Evolutionary conservation across 2,329 filamentous ascomycete species (phyloP).

Genomic region (Aspergillus aculeatus): DNA sequence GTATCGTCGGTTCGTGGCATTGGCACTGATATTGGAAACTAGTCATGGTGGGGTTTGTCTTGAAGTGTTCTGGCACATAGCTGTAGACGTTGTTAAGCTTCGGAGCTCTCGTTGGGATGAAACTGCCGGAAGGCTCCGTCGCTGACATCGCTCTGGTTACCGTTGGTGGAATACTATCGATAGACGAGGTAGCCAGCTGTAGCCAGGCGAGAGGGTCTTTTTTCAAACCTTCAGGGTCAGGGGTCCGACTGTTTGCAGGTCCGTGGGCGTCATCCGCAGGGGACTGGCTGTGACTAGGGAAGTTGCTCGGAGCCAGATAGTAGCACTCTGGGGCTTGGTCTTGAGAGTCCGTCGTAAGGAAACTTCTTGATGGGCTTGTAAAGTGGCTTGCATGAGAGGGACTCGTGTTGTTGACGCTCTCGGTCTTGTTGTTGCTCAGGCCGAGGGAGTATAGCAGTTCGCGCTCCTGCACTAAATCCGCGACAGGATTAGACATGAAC

Average conservation of each 20-base stretch:
- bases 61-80: constrained; percentile 6
- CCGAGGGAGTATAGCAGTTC: constrained; percentile 15
- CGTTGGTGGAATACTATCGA: background rate
- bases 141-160: background rate
- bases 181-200: constrained; percentile 6
- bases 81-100: constrained; percentile 6
- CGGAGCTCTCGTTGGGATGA: background rate
- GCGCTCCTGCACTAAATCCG: constrained; percentile 13
- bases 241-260: background rate
- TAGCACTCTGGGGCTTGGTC: background rate
- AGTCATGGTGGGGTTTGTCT: background rate
- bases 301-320: background rate
- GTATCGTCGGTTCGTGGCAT: constrained; percentile 25
- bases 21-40: constrained; percentile 19
- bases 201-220: constrained; percentile 9
- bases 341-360: background rate
- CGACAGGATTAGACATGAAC: constrained; percentile 21
- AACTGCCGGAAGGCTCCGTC: background rate
- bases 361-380: background rate
- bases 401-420: background rate
- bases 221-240: constrained; percentile 9
- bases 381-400: constrained; percentile 8
- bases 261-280: background rate
- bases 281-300: background rate
- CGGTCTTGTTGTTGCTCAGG: constrained; percentile 5